These are phyloP conservation scores for Craspedostauros australis DNA, from an alignment of 108 stramenopile species.

Conservation along the genomic window DNA sequence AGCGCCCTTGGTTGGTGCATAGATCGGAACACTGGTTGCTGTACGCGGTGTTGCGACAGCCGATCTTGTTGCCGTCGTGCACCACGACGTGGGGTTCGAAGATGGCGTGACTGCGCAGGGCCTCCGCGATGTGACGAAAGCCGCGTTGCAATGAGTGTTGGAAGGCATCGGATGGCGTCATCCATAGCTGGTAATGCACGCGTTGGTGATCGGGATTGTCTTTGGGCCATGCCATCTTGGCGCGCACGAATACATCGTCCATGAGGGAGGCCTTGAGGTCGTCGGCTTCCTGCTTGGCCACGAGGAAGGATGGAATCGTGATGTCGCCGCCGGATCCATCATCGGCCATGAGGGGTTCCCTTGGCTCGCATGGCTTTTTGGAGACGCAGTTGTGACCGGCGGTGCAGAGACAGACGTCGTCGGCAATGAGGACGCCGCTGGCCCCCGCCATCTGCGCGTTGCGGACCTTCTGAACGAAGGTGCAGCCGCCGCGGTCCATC, in stretches of 20 bases:
- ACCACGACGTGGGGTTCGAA: conserved; percentile 85
- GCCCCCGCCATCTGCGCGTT: conserved; percentile 80
- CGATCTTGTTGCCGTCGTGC: conserved; percentile 54
- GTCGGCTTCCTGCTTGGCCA: conserved; percentile 73
- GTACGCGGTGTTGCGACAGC: conserved; percentile 52
- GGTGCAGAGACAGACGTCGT: conserved; percentile 62
- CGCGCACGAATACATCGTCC: conserved; percentile 50
- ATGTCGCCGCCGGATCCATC: conserved; percentile 81
- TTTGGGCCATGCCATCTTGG: conserved; percentile 79
- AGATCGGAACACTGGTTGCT: conserved; percentile 12
- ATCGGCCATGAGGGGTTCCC: conserved; percentile 85
- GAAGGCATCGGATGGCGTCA: conserved; percentile 58
- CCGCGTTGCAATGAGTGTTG: conserved; percentile 48
- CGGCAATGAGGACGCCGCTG: conserved; percentile 76
- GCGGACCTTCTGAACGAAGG: conserved; percentile 74
- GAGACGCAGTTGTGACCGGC: conserved; percentile 15
- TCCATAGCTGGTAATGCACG: conserved; percentile 90
- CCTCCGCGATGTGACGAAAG: conserved; percentile 63
- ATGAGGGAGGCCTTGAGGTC: conserved; percentile 45
- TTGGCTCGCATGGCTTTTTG: conserved; percentile 19
- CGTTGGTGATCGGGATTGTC: conserved; percentile 81
- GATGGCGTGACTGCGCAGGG: conserved; percentile 60
- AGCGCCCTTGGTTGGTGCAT: conserved; percentile 87
- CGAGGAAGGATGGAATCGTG: conserved; percentile 66
- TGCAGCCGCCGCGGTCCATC: conserved; percentile 81